Base-by-base conservation (phyloP, 164 flowering plant species). In the Magnolia officinalis region DNA sequence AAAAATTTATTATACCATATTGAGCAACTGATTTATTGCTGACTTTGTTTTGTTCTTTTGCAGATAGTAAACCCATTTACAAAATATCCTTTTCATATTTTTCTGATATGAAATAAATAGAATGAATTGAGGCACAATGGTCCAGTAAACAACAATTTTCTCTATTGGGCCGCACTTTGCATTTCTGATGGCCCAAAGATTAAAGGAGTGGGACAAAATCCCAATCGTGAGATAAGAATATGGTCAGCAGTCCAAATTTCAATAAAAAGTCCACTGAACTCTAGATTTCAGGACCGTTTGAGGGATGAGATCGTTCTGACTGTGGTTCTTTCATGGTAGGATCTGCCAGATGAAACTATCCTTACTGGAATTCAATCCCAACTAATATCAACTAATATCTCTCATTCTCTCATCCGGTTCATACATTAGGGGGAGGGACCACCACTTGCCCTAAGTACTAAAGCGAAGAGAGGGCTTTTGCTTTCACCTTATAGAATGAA, bases 1-100 rank as follows among this genome's bases (percentile, higher is more conserved):
- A 5, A 37, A 37, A 37, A 37, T 14, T 11, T 55, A 2, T 55
- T 55, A 11, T 16, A 2, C 61, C 4, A 55, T 55, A 55, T 55
- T 55, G 61, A 55, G 13, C 13, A 55, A 55, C 61, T 21, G 18
- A 18, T 58, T 55, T 55, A 29, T 67, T 23, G 20, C 9, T 31
- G 26, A 51, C 24, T 5, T 64, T 61, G 74, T 50, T 72, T 78
- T 63, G 29, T 59, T 78, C 6, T 80, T 78, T 82, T 88, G 89
- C 96, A 96, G 98, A 96, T 96, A 6, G 94, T 96, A 11, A 96
- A 96, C 81, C 99, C 99, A 73, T 92, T 96, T 72, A 96, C 98
- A 69, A 96, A 96, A 92, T 94, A 94, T 94, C 98, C 98, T 92
- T 88, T 83, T 70, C 14, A 8, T 20, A 11, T 11, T 55, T 55